phyloP scores from a whole-genome alignment of 148 eudicot species.

The Oxyria digyna region DNA sequence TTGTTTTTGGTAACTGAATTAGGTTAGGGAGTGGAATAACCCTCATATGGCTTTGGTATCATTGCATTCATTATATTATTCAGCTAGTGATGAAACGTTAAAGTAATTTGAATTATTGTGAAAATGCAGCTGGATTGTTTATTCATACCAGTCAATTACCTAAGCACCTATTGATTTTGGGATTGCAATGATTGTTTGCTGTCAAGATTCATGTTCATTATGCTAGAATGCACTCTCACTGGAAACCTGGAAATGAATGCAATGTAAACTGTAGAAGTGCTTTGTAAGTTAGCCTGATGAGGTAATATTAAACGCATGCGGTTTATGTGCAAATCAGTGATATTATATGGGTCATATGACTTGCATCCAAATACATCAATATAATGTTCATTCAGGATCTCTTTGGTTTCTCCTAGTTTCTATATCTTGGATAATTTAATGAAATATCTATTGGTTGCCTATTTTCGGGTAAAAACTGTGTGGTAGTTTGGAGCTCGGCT shows the following conservation, averaged over 20 bases:
- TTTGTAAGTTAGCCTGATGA: background rate
- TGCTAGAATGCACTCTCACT: background rate
- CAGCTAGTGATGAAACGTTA: background rate
- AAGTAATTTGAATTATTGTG: background rate
- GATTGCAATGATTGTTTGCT: background rate
- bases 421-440: background rate
- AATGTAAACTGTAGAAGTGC: background rate
- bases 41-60: background rate
- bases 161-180: background rate
- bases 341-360: background rate
- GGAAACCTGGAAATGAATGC: background rate
- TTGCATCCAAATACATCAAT: background rate
- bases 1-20: background rate
- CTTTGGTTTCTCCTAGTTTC: background rate
- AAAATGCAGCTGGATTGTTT: background rate
- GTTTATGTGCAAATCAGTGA: background rate
- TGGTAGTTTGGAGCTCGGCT: too few relatives aligned
- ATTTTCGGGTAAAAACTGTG: background rate
- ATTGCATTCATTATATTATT: background rate
- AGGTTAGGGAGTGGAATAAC: background rate
- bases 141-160: background rate
- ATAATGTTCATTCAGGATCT: background rate
- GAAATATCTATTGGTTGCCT: too few relatives aligned
- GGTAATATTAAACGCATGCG: background rate
- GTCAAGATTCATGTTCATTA: background rate